Percentiles rank a stretch among this genome's conserved stretches.
These are phyloP conservation scores for Senna siamea DNA, from an alignment of 306 rosid genomes.

Conservation along the genomic window DNA sequence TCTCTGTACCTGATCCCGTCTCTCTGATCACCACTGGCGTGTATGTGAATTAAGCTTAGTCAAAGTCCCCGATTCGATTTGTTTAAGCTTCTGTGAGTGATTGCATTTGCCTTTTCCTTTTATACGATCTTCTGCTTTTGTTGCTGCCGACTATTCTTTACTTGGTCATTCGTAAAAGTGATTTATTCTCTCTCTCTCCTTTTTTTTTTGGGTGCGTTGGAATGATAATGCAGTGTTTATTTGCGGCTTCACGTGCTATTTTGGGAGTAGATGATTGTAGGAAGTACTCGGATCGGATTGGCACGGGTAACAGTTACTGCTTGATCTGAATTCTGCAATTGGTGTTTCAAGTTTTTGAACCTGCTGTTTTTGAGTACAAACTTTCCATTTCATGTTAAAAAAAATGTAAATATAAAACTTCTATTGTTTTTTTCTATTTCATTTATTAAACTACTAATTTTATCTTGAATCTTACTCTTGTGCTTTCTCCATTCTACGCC, in stretches of 20 bases:
- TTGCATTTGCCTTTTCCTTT: constrained; percentile 17
- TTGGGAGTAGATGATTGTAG: constrained; percentile 8
- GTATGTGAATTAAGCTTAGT: constrained; percentile 38
- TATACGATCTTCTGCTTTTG: constrained; percentile 33
- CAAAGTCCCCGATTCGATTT: constrained; percentile 7
- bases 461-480: constrained; percentile 21
- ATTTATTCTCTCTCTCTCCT: constrained; percentile 38
- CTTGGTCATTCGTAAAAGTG: constrained; percentile 56
- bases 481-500: background rate
- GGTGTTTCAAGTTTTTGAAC: background rate
- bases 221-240: background rate
- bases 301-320: constrained; percentile 27
- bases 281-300: constrained; percentile 32
- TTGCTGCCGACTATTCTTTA: constrained; percentile 60
- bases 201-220: background rate
- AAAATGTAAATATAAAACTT: constrained; percentile 12
- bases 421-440: background rate
- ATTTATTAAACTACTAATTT: constrained; percentile 2
- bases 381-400: background rate
- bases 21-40: constrained; percentile 43
- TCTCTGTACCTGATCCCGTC: constrained; percentile 26
- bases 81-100: constrained; percentile 36
- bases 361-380: background rate
- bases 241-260: constrained; percentile 35
- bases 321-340: constrained; percentile 22